Base-by-base conservation (phyloP, 2,329 filamentous ascomycete genomes). In the Venturia carpophila region DNA sequence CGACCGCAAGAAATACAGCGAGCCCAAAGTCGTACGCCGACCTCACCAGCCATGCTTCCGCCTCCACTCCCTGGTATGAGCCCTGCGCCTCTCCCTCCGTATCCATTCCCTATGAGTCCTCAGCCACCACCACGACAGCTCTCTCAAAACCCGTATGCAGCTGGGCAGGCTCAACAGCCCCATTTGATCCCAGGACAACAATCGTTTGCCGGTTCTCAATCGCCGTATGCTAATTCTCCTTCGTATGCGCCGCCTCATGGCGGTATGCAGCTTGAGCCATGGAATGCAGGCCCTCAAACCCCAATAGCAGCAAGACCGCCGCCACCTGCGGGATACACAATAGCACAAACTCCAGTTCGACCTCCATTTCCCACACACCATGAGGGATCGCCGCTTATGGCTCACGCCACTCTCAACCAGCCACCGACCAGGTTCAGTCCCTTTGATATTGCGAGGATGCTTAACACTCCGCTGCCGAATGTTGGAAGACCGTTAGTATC, bases 261-360 rank as follows among this genome's bases (percentile, higher is more conserved):
- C 61, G 79, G 78, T 19, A 76, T 77, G 66, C 79, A 80, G 75
- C 72, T 80, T 43, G 78, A 78, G 60, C 78, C 79, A 5, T 81
- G 80, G 68, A 77, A 79, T 64, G 76, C 80, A 15, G 72, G 74
- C n/a, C 74, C 75, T 10, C 78, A 80, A 67, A 77, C 78, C 61
- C 76, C 75, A 5, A 75, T 71, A 60, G 72, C 71, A 67, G 71
- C 73, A 13, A 73, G 75, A 64, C 75, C 75, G 27, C 74, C 73
- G 52, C 67, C 72, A 70, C 19, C 30, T 27, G 19, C 19, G 6
- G 52, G 52, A 11, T 15, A 58, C 37, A 24, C 43, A 21, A 24
- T 63, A n/a, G 62, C 41, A 34, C 63, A 64, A n/a, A 43, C 17
- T n/a, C n/a, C 27, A 47, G 37, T 30, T 27, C 43, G 63, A 58